A percentile compares a stretch with the other conserved stretches of the same genome.
phyloP scores from a whole-genome alignment of 306 rosid species.

The Fagus sylvatica region DNA sequence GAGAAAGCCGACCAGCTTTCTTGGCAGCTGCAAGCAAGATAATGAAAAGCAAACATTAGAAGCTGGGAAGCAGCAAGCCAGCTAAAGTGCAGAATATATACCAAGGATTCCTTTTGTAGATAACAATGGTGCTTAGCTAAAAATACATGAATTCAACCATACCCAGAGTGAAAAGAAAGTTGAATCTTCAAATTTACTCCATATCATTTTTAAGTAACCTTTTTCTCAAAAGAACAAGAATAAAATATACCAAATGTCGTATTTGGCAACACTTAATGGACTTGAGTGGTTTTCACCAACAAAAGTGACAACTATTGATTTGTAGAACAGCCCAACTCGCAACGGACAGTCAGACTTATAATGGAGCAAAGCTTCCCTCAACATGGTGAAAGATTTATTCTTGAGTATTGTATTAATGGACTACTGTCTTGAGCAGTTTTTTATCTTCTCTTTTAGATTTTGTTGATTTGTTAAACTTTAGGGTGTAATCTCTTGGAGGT shows the following conservation, averaged over 20 bases:
- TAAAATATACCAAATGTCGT: background rate
- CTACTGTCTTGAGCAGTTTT: background rate
- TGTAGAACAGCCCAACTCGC: too few species aligned
- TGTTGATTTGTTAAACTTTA: background rate
- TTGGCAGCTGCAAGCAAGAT: constrained; percentile 48
- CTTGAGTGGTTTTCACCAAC: too few species aligned
- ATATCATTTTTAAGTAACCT: background rate
- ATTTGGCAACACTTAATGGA: background rate
- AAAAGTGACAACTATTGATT: too few species aligned
- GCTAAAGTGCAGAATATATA: background rate
- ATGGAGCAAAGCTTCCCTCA: background rate
- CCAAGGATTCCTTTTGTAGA: background rate
- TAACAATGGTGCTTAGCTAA: background rate
- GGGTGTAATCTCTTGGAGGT: background rate
- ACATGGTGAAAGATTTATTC: background rate
- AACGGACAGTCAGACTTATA: background rate
- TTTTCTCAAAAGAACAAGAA: background rate
- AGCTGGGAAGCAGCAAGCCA: constrained; percentile 7
- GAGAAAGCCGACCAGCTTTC: constrained; percentile 32
- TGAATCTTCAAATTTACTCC: background rate
- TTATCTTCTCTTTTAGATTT: background rate
- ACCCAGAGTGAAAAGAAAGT: background rate
- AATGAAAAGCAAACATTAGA: constrained; percentile 19
- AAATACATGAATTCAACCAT: background rate
- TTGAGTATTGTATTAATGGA: background rate